A percentile compares a stretch with the other conserved stretches of the same genome.
These are phyloP conservation scores for Macrolepiota fuliginosa DNA, from an alignment of 768 basidiomycete genomes.

Conservation along the genomic window DNA sequence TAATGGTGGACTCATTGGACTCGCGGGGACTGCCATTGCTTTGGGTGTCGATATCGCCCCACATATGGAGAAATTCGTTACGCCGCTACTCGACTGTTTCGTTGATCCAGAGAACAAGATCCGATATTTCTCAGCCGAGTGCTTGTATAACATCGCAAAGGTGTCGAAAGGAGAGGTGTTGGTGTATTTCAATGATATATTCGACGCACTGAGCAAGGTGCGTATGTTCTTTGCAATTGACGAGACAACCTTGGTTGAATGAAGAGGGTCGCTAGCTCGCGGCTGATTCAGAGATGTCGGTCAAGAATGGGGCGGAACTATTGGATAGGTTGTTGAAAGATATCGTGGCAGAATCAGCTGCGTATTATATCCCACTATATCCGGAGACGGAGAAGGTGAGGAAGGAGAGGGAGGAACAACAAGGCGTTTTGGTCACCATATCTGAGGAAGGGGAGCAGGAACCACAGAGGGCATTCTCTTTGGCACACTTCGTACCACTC, in stretches of 20 bases:
- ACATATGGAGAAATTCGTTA: conserved; percentile 92
- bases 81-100: conserved; percentile 87
- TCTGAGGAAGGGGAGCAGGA: conserved; percentile 49
- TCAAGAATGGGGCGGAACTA: conserved; percentile 97
- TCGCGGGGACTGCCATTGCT: conserved; percentile 97
- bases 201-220: conserved; percentile 96
- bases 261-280: conserved; percentile 86
- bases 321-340: conserved; percentile 97
- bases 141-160: conserved; percentile 96
- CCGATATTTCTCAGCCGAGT: conserved; percentile 97
- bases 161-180: conserved; percentile 97
- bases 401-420: conserved; percentile 51
- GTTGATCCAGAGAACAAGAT: conserved; percentile 93
- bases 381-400: conserved; percentile 74
- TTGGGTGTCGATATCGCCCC: conserved; percentile 90
- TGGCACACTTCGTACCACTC: conserved; percentile 92
- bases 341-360: conserved; percentile 95
- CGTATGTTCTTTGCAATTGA: conserved; percentile 62
- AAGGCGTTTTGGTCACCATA: conserved; percentile 64
- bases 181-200: conserved; percentile 97
- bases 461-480: conserved; percentile 81
- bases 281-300: conserved; percentile 92
- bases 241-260: conserved; percentile 88
- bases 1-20: conserved; percentile 93
- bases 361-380: conserved; percentile 88